phyloP scores from a whole-genome alignment of 371 early-diverging fungal species.

The Apophysomyces elegans region DNA sequence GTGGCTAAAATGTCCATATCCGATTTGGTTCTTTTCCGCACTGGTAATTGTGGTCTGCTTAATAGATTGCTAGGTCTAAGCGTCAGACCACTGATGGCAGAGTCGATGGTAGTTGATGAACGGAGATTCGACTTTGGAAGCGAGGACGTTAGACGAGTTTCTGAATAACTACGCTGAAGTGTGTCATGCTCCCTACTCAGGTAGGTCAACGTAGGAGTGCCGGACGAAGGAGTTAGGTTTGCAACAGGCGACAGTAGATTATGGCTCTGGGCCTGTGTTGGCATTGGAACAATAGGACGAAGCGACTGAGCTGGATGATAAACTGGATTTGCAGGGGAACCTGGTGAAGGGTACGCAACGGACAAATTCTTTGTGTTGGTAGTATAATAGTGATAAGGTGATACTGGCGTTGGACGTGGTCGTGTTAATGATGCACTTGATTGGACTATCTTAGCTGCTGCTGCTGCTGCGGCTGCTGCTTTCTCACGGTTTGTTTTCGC shows the following conservation, averaged over 20 bases:
- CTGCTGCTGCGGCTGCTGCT: neutral
- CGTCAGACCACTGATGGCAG: conserved; percentile 14
- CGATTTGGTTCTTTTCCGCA: conserved; percentile 18
- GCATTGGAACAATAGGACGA: conserved; percentile 6
- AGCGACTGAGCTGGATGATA: neutral
- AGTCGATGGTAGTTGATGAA: conserved; percentile 6
- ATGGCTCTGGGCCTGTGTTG: neutral
- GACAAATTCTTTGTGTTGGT: neutral
- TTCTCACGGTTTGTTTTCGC: conserved; percentile 44
- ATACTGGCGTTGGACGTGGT: neutral
- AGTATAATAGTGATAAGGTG: neutral
- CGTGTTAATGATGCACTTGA: neutral
- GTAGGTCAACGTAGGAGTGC: neutral
- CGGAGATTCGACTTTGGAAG: neutral
- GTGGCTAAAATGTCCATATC: conserved; percentile 22
- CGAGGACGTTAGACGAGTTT: neutral
- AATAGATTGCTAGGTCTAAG: neutral
- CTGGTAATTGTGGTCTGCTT: conserved; percentile 7
- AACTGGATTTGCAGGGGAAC: neutral
- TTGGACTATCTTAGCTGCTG: neutral
- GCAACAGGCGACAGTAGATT: neutral
- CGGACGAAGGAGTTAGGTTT: neutral
- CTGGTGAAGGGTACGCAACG: neutral
- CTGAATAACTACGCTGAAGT: conserved; percentile 3
- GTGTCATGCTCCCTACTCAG: neutral